Conservation (phyloP, 345 rosid genomes). For the Ceriops tagal region DNA sequence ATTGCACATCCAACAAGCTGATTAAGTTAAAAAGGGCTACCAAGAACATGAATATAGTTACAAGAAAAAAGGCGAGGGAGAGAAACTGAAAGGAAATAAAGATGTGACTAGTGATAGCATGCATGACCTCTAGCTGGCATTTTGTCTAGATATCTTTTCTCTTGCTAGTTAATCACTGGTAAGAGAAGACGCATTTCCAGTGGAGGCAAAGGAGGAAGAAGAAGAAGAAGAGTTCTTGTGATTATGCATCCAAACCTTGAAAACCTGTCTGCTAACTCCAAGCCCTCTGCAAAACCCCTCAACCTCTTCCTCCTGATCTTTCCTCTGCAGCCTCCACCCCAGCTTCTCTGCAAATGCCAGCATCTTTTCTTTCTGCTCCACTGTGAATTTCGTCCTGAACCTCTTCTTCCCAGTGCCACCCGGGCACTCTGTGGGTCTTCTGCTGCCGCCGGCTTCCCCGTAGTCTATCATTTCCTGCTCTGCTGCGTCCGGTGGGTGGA, state of each 20-base stretch:
- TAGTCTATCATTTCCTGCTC: slow-evolving; percentile 29
- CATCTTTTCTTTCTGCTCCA: slow-evolving; percentile 66
- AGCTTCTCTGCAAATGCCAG: slow-evolving; percentile 52
- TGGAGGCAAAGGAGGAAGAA: slow-evolving; percentile 29
- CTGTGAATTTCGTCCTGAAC: slow-evolving; percentile 56
- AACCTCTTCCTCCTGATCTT: slow-evolving; percentile 51
- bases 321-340: slow-evolving; percentile 59
- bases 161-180: slow-evolving; percentile 29
- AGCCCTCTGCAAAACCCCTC: slow-evolving; percentile 53
- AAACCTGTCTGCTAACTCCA: slow-evolving; percentile 54
- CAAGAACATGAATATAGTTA: no score
- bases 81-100: no score
- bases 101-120: no score
- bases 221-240: slow-evolving; percentile 49
- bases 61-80: no score
- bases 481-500: slow-evolving; percentile 8
- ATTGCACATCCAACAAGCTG: no score
- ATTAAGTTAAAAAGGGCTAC: no score
- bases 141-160: neutral
- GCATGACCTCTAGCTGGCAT: no score
- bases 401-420: slow-evolving; percentile 38
- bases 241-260: slow-evolving; percentile 78
- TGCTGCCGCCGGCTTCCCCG: neutral
- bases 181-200: slow-evolving; percentile 55
- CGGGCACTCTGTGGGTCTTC: slow-evolving; percentile 5